These are phyloP conservation scores for Pichia sp. DNA, from an alignment of 1,139 yeast genomes.

Conservation along the genomic window DNA sequence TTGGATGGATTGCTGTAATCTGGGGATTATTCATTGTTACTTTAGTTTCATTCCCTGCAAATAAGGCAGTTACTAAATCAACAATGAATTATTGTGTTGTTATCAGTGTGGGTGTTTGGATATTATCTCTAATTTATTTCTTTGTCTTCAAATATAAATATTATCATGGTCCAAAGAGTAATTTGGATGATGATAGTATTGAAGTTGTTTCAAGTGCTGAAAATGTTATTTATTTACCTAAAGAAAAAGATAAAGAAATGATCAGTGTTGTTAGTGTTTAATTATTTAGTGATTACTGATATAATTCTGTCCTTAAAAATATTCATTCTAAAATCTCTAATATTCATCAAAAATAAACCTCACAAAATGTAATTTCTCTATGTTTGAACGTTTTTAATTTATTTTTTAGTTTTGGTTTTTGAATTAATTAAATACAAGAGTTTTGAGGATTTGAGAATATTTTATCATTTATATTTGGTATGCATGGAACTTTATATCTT, in stretches of 20 bases:
- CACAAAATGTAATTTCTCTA: too few species aligned
- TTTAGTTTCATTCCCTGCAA: neutral
- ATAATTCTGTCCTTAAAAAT: too few species aligned
- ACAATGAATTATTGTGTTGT: constrained; percentile 56
- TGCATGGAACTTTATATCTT: too few species aligned
- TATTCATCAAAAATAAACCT: too few species aligned
- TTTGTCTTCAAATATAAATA: constrained; percentile 39
- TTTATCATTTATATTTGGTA: too few species aligned
- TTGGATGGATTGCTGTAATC: neutral
- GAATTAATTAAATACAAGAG: too few species aligned
- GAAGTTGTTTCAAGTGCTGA: neutral
- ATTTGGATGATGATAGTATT: constrained; percentile 8
- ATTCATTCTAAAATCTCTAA: too few species aligned
- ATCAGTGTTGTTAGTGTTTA: neutral
- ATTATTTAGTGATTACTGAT: too few species aligned
- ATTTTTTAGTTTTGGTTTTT: too few species aligned
- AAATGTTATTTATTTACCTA: neutral
- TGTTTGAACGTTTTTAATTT: too few species aligned
- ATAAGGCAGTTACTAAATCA: constrained; percentile 28
- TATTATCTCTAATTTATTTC: constrained; percentile 38
- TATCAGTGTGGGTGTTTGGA: constrained; percentile 42
- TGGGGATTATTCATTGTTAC: neutral
- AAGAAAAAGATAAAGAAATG: neutral
- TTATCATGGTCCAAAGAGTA: constrained; percentile 41
- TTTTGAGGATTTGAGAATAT: too few species aligned